Evolutionary conservation across 345 rosid genomes (phyloP).

Genomic region (Xanthoceras sorbifolium): DNA sequence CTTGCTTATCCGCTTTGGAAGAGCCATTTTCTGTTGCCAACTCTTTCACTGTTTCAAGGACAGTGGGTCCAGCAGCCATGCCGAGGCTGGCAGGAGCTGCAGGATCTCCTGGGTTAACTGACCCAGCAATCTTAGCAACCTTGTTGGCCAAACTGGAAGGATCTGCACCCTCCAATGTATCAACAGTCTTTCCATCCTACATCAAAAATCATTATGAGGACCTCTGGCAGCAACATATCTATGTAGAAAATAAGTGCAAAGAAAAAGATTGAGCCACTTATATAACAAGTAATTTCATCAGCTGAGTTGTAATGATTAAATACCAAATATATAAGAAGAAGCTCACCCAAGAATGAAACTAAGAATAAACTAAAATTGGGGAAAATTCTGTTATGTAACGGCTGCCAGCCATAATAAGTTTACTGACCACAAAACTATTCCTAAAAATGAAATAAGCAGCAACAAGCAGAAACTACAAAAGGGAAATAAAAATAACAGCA

Average conservation of each 20-base stretch:
- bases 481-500: background rate
- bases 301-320: background rate
- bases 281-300: background rate
- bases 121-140: constrained; percentile 74
- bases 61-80: constrained; percentile 82
- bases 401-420: background rate
- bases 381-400: background rate
- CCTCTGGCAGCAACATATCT: background rate
- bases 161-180: constrained; percentile 92
- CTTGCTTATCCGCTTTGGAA: constrained; percentile 37
- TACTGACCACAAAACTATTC: background rate
- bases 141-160: constrained; percentile 96
- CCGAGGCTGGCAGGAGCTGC: constrained; percentile 99
- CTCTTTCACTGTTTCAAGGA: constrained; percentile 78
- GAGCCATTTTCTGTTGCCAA: constrained; percentile 59
- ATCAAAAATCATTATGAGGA: constrained; percentile 4
- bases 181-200: constrained; percentile 82
- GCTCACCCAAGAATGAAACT: background rate
- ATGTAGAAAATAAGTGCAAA: background rate
- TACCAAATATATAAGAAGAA: background rate
- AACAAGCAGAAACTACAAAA: background rate
- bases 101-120: constrained; percentile 62
- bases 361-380: background rate
- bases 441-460: constrained; percentile 4
- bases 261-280: background rate